Evolutionary conservation across 257 asterid genomes (phyloP).

Genomic region (Solanum medicagineum): DNA sequence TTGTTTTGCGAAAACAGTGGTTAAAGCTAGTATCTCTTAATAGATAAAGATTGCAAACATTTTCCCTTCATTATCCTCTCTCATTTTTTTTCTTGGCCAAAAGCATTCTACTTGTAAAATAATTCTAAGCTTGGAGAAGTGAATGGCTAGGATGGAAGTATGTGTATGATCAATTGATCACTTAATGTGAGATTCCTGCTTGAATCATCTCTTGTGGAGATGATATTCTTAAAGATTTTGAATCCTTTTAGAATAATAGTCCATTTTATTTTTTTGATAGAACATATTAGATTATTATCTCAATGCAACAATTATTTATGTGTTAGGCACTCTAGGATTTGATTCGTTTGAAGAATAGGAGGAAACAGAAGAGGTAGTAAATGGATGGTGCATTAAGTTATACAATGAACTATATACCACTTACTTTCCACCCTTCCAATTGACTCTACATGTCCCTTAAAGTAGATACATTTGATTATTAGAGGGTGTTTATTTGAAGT

Average conservation of each 20-base stretch:
- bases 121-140: not conserved
- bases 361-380: not conserved
- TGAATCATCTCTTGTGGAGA: not conserved
- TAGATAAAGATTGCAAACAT: not conserved
- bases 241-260: not conserved
- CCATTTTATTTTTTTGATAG: not conserved
- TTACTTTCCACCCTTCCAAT: not conserved
- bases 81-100: not conserved
- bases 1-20: not conserved
- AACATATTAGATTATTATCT: not conserved
- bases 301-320: not conserved
- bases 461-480: not conserved
- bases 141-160: not conserved
- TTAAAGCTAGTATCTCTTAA: not conserved
- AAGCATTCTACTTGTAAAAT: not conserved
- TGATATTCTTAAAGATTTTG: not conserved
- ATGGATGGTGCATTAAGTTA: not conserved
- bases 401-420: not conserved
- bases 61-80: not conserved
- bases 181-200: not conserved
- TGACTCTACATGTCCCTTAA: not conserved
- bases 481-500: too few species aligned
- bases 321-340: not conserved
- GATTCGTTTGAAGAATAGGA: not conserved
- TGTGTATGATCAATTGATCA: slow-evolving; percentile 2